These are phyloP conservation scores for Lachancea meyersii DNA, from an alignment of 805 yeast genomes.

Conservation along the genomic window DNA sequence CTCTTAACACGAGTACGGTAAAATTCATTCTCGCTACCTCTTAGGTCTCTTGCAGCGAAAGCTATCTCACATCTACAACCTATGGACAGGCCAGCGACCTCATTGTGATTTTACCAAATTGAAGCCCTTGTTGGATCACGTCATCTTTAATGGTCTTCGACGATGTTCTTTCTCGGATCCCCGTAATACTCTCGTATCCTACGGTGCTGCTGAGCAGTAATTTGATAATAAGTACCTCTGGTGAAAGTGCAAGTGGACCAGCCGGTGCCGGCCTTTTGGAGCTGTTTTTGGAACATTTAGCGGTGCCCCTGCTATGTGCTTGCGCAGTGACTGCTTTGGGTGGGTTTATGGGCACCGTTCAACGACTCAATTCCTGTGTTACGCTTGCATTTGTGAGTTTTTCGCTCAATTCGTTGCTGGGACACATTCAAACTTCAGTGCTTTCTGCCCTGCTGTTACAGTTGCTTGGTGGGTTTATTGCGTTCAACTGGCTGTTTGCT, in stretches of 20 bases:
- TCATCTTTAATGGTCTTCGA: conserved; percentile 4
- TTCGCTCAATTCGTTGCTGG: conserved; percentile 10
- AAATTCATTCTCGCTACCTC: neutral
- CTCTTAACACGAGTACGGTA: neutral
- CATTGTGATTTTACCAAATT: no score
- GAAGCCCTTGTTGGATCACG: neutral
- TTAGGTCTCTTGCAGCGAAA: neutral
- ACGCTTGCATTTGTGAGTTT: conserved; percentile 10
- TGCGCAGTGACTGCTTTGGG: conserved; percentile 14
- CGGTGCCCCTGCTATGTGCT: conserved; percentile 22
- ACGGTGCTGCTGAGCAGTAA: conserved; percentile 28
- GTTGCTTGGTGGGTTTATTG: conserved; percentile 5
- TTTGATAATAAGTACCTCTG: conserved; percentile 18
- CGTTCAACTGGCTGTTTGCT: conserved; percentile 7
- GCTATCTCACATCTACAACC: neutral
- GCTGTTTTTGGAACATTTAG: conserved; percentile 9
- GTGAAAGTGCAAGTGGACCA: conserved; percentile 4
- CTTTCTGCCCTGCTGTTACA: conserved; percentile 11
- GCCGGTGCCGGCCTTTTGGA: conserved; percentile 7
- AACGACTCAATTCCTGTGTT: conserved; percentile 3
- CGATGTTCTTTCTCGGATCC: conserved; percentile 22
- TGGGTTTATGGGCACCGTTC: conserved; percentile 1
- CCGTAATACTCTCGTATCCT: conserved; percentile 29
- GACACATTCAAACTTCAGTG: conserved; percentile 13
- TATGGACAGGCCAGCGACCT: neutral